Conservation (phyloP, 768 basidiomycete genomes). For the Coprinopsis sp. region DNA sequence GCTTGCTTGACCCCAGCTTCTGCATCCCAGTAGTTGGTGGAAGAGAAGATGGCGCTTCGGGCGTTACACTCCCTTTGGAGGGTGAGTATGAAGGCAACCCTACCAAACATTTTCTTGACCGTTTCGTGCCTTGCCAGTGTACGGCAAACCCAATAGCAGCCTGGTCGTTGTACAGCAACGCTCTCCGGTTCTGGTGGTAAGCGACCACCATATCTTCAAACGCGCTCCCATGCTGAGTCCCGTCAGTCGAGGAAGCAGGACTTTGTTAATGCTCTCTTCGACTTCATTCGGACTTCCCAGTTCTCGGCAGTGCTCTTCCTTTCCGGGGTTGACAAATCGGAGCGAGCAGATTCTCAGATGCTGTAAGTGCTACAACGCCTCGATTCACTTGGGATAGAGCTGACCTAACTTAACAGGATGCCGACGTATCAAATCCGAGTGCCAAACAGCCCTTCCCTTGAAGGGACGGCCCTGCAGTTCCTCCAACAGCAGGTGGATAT, state of each 20-base stretch:
- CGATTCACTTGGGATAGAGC: not conserved
- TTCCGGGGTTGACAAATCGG: constrained; percentile 70
- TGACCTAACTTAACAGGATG: constrained; percentile 36
- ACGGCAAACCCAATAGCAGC: constrained; percentile 44
- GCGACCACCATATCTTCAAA: constrained; percentile 10
- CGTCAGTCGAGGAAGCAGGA: constrained; percentile 61
- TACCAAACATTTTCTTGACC: constrained; percentile 7
- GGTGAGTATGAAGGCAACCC: constrained; percentile 37
- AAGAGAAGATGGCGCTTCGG: constrained; percentile 55
- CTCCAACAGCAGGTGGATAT: constrained; percentile 43
- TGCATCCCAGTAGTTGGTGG: constrained; percentile 70
- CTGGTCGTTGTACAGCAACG: constrained; percentile 73
- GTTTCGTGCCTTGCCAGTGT: constrained; percentile 45
- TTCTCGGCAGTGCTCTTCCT: constrained; percentile 57
- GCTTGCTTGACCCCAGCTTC: constrained; percentile 56
- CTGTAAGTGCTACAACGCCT: constrained; percentile 38
- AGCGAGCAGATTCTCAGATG: constrained; percentile 77
- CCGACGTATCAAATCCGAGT: constrained; percentile 59
- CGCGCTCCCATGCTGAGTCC: constrained; percentile 3
- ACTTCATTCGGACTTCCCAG: constrained; percentile 49
- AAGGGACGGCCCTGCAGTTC: constrained; percentile 37
- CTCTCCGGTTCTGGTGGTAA: constrained; percentile 74
- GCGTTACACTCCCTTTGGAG: constrained; percentile 74
- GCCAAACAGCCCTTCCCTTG: constrained; percentile 38
- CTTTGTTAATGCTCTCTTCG: constrained; percentile 53